Conservation (phyloP, 495 filamentous ascomycete species). For the Xeromyces bisporus region DNA sequence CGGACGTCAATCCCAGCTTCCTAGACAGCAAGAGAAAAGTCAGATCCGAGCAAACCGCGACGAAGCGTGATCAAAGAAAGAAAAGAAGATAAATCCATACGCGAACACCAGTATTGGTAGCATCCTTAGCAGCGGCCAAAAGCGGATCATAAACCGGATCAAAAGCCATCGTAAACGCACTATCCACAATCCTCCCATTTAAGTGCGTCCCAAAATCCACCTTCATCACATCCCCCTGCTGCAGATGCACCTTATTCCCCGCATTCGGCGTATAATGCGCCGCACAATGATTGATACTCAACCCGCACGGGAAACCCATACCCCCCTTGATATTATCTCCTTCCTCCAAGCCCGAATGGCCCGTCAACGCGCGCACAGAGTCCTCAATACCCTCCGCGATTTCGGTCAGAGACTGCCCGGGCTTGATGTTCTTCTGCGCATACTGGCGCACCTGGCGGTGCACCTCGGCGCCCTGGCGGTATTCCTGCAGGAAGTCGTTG, state of each 20-base stretch:
- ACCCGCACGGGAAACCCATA: conserved; percentile 76
- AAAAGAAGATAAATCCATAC: conserved; percentile 9
- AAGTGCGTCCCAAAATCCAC: conserved; percentile 87
- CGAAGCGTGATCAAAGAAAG: not conserved
- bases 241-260: conserved; percentile 68
- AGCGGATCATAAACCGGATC: conserved; percentile 75
- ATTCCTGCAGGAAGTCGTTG: conserved; percentile 70
- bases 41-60: not conserved
- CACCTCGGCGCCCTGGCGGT: conserved; percentile 72
- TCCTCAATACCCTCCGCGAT: conserved; percentile 81
- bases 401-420: conserved; percentile 61
- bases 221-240: conserved; percentile 79
- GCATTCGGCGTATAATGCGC: conserved; percentile 87
- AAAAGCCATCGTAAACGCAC: conserved; percentile 80
- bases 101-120: conserved; percentile 72
- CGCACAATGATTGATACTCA: conserved; percentile 74
- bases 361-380: conserved; percentile 59
- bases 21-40: conserved; percentile 9
- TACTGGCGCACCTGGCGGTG: conserved; percentile 79
- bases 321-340: conserved; percentile 67
- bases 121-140: conserved; percentile 64
- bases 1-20: conserved; percentile 72
- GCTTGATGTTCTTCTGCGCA: conserved; percentile 65
- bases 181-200: conserved; percentile 82
- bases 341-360: conserved; percentile 60